Base-by-base conservation (phyloP, 768 basidiomycete genomes). In the Naganishia friedmannii region DNA sequence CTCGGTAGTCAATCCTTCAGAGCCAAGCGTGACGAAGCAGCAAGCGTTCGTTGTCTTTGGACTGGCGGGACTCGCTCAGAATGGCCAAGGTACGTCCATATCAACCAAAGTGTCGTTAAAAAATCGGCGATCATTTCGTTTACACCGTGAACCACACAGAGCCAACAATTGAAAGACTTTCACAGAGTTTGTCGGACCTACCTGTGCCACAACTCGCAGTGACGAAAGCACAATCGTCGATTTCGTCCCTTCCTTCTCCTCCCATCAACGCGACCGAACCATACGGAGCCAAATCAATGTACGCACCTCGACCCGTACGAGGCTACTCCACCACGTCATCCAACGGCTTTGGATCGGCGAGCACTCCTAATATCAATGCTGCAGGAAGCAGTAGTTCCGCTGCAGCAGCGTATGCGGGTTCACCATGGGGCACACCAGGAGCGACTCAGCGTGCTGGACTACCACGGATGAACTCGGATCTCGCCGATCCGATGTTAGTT, bases 31-130 rank as follows among this genome's bases (percentile, higher is more conserved):
- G 45, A 91, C 91, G 9, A 91, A 88, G 74, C 87, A 89, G 68
- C 93, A 97, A 77, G 94, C 95, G 83, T 94, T 90, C 78, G 90
- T 94, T 13, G 91, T 92, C 12, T 82, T 97, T 29, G 92, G 91
- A 13, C 84, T 97, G 17, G 91, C 91, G 54, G 91, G 91, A 1
- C 83, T 95, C 4, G 91, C 91, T 6, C 93, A 97, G 80, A 60
- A 87, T 6, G 88, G 87, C 3, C 88, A 88, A 86, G 91, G 91
- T 39, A 46, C 77, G 46, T 73, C 74, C 34, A 73, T 79, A 42
- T 42, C 2, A 42, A 15, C 15, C 15, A 42, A 42, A 42, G 42
- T 63, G 6, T 28, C 10, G 4, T 23, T n/a, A 10, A 53, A 10
- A 53, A 17, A 15, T 13, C 17, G 12, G 10, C 26, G 15, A 58